Evolutionary conservation across 768 basidiomycete species (phyloP), one percentile per base, ranked within the genome.

Genomic region (Lentinula guzmanii): DNA sequence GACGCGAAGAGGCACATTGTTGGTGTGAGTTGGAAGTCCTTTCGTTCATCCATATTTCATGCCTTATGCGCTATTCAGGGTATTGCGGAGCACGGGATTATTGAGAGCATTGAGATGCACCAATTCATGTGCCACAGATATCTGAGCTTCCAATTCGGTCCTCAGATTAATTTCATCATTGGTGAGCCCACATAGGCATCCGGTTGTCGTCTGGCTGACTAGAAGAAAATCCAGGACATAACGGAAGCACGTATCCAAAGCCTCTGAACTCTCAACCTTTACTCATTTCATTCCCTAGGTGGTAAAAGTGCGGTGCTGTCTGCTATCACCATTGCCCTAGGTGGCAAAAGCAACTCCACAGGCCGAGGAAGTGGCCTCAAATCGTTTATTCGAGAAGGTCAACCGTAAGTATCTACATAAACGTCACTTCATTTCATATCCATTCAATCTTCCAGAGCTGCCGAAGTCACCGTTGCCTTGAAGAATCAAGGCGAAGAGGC

Each of bases 91-190:
- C 84, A 88, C 67, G 96, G 95, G 4, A 87, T 98, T 65, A 91
- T 98, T 63, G 89, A 93, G 66, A 79, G 81, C 37, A 83, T 97
- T 46, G 89, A 94, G 69, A 86, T 93, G 84, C 81, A 86, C 68
- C 89, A 98, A 69, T 98, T 98, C 75, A 96, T 98, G 95, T 97
- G 95, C 72, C 95, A 98, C 75, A 82, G 86, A 70, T 87, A 81
- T 72, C 79, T 95, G 50, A 86, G 81, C 1, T 92, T 97, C 73
- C 81, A 82, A 2, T 93, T 98, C 64, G 93, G 94, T 0, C 89
- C 91, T 8, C 93, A 95, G 72, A 91, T 99, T 69, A 99, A 98
- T 75, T 98, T 98, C 69, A 91, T 99, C 66, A 96, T 96, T 42
- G 94, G 93, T 87, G 66, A 43, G 82, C 67, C 1, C 52, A 60